Evolutionary conservation across 2,329 filamentous ascomycete species (phyloP), one percentile per base, ranked within the genome.

Genomic region (Nemania sp.): DNA sequence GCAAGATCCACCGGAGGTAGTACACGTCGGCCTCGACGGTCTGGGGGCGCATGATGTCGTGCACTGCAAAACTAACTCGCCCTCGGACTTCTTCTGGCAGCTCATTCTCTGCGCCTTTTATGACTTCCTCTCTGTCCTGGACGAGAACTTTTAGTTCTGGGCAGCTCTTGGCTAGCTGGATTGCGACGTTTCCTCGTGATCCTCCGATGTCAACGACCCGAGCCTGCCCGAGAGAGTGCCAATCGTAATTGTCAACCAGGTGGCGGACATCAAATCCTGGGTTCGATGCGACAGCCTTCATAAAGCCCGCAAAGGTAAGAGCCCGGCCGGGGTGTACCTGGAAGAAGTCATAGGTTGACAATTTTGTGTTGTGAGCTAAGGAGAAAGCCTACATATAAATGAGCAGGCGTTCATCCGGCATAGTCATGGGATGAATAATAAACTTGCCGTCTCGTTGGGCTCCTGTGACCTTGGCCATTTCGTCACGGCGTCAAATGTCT

Each of bases 1-100:
- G 79, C 7, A 81, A 66, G 45, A 81, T 77, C 67, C 73, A 72
- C 20, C 78, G 77, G 60, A 81, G 69, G 49, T 79, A 68, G 65
- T 78, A 81, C 45, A 79, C 70, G 39, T 76, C 75, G 2, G 75
- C 79, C 5, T 60, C 43, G 11, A 62, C 46, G 0, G 53, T 37
- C 49, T 70, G 68, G n/a, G 64, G 46, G 10, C 48, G 46, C 35
- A 70, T 66, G 1, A 70, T 52, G 40, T 70, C 67, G 47, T 71
- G 68, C 2, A 49, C 57, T 53, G 48, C 48, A 53, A 68, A 53
- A 3, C 47, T 9, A 5, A 68, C 54, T 2, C 66, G 62, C 5
- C 29, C 32, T 21, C 11, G 7, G 15, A 55, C 42, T 10, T 40
- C 6, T 3, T 18, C 29, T 15, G 53, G 53, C 1, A 40, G 21